phyloP scores from a whole-genome alignment of 441 rosid genomes.

The Euphorbia celastroides region DNA sequence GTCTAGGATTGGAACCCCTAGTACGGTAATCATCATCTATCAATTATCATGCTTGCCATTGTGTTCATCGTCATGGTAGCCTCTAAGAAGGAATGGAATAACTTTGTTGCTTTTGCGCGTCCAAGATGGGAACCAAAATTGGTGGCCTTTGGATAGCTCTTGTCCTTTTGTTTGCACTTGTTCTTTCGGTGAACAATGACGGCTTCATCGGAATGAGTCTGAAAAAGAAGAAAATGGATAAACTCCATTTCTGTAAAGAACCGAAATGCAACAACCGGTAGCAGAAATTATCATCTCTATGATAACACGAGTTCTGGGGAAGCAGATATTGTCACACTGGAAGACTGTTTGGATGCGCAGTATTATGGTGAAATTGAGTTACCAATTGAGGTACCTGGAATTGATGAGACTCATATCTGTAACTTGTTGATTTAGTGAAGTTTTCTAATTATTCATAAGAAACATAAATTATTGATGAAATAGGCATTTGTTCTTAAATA shows the following conservation, averaged over 20 bases:
- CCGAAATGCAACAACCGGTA: slow-evolving; percentile 28
- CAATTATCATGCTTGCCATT: background rate
- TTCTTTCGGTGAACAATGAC: slow-evolving; percentile 27
- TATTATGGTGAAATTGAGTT: slow-evolving; percentile 79
- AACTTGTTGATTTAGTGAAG: no score
- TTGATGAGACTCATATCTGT: no score
- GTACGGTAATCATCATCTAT: background rate
- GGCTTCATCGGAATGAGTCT: slow-evolving; percentile 53
- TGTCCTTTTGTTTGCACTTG: slow-evolving; percentile 34
- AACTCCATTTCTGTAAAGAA: slow-evolving; percentile 30
- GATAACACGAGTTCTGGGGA: slow-evolving; percentile 34
- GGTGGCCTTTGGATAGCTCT: slow-evolving; percentile 26
- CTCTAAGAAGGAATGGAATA: background rate
- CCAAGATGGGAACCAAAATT: slow-evolving; percentile 36
- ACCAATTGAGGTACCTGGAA: no score
- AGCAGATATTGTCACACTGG: slow-evolving; percentile 43
- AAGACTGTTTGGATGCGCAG: slow-evolving; percentile 78
- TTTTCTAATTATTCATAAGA: no score
- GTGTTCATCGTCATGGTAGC: background rate
- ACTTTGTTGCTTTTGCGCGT: slow-evolving; percentile 21
- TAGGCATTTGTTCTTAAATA: no score
- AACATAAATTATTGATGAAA: no score
- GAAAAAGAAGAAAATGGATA: slow-evolving; percentile 54
- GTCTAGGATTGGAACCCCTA: background rate
- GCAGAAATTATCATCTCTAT: slow-evolving; percentile 28